These are phyloP conservation scores for Nemania serpens DNA, from an alignment of 2,329 filamentous ascomycete species.

Conservation along the genomic window DNA sequence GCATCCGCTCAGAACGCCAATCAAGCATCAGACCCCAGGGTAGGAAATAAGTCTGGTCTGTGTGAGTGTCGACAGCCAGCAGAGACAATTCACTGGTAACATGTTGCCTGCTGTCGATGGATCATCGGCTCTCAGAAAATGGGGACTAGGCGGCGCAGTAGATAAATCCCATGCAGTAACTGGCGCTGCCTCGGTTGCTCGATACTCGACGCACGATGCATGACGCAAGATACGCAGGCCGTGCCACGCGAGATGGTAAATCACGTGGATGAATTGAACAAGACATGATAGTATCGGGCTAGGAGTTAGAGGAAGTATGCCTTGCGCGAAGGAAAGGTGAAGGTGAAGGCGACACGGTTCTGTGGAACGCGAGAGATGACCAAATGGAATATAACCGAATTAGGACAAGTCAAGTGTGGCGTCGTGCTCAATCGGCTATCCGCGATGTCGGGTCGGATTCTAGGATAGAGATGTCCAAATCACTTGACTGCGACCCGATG, in stretches of 20 bases:
- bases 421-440: conserved; percentile 21
- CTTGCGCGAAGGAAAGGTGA: conserved; percentile 18
- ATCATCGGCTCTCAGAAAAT: background rate
- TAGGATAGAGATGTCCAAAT: conserved; percentile 16
- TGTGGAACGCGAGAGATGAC: conserved; percentile 3
- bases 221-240: background rate
- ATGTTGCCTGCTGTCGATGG: background rate
- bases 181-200: background rate
- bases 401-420: conserved; percentile 16
- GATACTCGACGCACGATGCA: background rate
- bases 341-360: conserved; percentile 10
- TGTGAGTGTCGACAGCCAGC: background rate
- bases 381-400: conserved; percentile 6
- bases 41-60: background rate
- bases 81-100: background rate
- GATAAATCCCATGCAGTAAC: too few species aligned
- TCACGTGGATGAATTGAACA: background rate
- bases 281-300: background rate
- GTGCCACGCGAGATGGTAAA: conserved; percentile 1
- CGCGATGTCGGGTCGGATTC: conserved; percentile 27
- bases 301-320: conserved; percentile 17
- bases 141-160: background rate
- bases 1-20: conserved; percentile 5
- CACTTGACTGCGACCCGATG: conserved; percentile 30
- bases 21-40: background rate